Evolutionary conservation across 2,329 filamentous ascomycete species (phyloP).

Genomic region (Aureobasidium subglaciale): DNA sequence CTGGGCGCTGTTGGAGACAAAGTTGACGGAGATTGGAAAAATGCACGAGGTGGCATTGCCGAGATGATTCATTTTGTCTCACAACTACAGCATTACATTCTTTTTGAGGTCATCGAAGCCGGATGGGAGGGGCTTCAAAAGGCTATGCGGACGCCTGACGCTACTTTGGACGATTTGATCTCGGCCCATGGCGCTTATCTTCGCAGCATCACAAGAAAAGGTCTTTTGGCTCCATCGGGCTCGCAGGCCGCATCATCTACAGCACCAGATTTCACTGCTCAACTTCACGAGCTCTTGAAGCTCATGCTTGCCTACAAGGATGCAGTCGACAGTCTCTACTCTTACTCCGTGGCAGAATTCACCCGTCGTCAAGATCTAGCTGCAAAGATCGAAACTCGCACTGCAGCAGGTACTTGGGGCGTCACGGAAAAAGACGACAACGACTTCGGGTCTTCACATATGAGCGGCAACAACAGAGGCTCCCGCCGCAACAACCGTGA

Average conservation of each 20-base stretch:
- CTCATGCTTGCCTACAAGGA: conserved; percentile 93
- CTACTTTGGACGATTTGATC: conserved; percentile 91
- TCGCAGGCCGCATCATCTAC: conserved; percentile 22
- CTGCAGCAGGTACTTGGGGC: conserved; percentile 58
- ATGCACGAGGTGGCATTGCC: conserved; percentile 76
- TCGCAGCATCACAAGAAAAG: conserved; percentile 91
- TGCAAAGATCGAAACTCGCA: conserved; percentile 61
- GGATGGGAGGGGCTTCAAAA: conserved; percentile 88
- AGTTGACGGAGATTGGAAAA: conserved; percentile 60
- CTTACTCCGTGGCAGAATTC: conserved; percentile 90
- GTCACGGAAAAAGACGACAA: conserved; percentile 50
- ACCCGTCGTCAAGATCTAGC: conserved; percentile 80
- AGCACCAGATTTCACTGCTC: conserved; percentile 64
- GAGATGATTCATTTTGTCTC: conserved; percentile 99
- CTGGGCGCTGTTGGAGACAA: conserved; percentile 68
- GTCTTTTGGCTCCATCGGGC: conserved; percentile 56
- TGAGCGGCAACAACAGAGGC: conserved; percentile 13
- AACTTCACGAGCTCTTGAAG: conserved; percentile 86
- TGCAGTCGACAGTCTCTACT: conserved; percentile 87
- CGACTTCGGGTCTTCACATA: conserved; percentile 16
- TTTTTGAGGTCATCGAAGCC: conserved; percentile 96
- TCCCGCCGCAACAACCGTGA: conserved; percentile 21
- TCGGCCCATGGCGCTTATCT: conserved; percentile 85
- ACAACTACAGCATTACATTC: conserved; percentile 95
- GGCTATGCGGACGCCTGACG: conserved; percentile 67